phyloP scores from a whole-genome alignment of 768 basidiomycete genomes.

The Strobilomyces dryophilus region DNA sequence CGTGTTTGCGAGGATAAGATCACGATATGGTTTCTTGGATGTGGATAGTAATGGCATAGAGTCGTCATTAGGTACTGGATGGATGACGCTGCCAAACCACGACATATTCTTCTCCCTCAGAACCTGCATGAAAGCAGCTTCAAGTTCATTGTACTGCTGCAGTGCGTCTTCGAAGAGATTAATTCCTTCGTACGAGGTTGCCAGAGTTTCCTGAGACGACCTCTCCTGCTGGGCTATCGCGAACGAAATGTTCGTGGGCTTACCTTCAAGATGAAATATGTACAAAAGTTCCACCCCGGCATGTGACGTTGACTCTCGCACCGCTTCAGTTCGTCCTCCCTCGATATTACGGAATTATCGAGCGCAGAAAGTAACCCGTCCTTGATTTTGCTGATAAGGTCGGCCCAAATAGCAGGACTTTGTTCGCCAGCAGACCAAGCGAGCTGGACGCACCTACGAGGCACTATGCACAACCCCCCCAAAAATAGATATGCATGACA shows the following conservation, averaged over 20 bases:
- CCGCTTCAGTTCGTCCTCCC: conserved; percentile 88
- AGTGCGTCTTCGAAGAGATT: conserved; percentile 87
- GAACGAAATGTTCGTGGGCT: conserved; percentile 12
- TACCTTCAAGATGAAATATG: conserved; percentile 94
- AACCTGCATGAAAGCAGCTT: conserved; percentile 72
- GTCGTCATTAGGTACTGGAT: conserved; percentile 67
- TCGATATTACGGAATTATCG: conserved; percentile 67
- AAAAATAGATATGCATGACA: conserved; percentile 1
- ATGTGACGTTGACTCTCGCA: conserved; percentile 87
- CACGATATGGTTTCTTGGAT: conserved; percentile 80
- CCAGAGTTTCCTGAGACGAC: conserved; percentile 78
- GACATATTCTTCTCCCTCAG: conserved; percentile 79
- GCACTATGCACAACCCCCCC: conserved; percentile 13
- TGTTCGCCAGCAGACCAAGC: conserved; percentile 68
- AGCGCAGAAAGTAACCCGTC: conserved; percentile 85
- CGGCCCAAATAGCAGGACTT: conserved; percentile 82
- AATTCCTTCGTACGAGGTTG: conserved; percentile 88
- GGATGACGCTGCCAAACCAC: conserved; percentile 89
- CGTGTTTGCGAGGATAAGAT: conserved; percentile 82
- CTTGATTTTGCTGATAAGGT: conserved; percentile 84
- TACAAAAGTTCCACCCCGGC: conserved; percentile 99
- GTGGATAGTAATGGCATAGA: conserved; percentile 74
- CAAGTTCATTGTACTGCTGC: conserved; percentile 87
- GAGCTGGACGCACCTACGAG: conserved; percentile 72
- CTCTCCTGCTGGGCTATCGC: not conserved